Conservation (phyloP, 2,329 filamentous ascomycete species). For the Domatiomyces catenatus region DNA sequence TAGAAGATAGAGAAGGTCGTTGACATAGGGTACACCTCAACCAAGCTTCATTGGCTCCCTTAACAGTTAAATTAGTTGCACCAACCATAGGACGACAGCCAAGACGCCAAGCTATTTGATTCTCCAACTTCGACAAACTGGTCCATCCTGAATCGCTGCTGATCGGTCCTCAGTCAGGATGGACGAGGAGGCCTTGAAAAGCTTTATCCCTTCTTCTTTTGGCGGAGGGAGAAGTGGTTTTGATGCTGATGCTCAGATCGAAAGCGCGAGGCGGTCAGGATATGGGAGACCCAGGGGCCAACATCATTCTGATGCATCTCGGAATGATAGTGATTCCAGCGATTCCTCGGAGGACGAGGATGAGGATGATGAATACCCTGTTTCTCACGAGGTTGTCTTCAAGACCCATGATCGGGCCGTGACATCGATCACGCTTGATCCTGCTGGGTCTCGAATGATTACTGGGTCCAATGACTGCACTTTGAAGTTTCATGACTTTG, state of each 20-base stretch:
- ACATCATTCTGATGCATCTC: conserved; percentile 21
- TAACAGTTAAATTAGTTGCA: too few species aligned
- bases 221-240: conserved; percentile 63
- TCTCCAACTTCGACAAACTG: neutral
- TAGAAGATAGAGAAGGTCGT: too few species aligned
- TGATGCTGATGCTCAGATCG: conserved; percentile 66
- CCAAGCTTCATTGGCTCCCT: too few species aligned
- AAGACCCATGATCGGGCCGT: conserved; percentile 84
- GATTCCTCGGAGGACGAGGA: conserved; percentile 46
- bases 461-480: conserved; percentile 87
- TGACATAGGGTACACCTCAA: too few species aligned
- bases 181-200: conserved; percentile 32
- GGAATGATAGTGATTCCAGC: conserved; percentile 24
- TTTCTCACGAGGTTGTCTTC: conserved; percentile 81
- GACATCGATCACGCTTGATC: conserved; percentile 70
- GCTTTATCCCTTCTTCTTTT: conserved; percentile 67
- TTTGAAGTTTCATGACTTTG: conserved; percentile 86
- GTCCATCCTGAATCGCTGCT: neutral
- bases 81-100: too few species aligned
- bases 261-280: conserved; percentile 51
- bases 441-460: conserved; percentile 66
- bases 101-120: neutral
- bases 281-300: conserved; percentile 15
- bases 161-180: conserved; percentile 4
- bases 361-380: conserved; percentile 75